phyloP scores from a whole-genome alignment of 1,284 basidiomycete genomes.

The Entoloma clypeatum region DNA sequence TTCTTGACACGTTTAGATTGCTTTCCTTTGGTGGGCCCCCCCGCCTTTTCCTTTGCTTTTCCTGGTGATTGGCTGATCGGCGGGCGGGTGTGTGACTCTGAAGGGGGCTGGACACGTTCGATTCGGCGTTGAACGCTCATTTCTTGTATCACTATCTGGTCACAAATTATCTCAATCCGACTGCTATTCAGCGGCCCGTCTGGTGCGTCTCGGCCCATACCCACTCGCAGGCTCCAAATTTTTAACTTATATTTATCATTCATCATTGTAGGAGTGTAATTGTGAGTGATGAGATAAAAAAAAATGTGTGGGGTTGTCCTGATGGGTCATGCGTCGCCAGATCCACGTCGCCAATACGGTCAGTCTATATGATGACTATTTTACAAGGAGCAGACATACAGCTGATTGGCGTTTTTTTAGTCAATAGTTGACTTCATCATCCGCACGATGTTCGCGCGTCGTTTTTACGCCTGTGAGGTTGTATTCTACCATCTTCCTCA shows the following conservation, averaged over 20 bases:
- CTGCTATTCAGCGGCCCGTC: slow-evolving; percentile 37
- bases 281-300: slow-evolving; percentile 28
- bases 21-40: slow-evolving; percentile 37
- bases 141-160: slow-evolving; percentile 53
- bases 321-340: slow-evolving; percentile 21
- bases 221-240: too few relatives aligned
- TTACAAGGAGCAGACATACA: neutral
- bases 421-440: slow-evolving; percentile 44
- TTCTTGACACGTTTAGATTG: slow-evolving; percentile 30
- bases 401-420: slow-evolving; percentile 22
- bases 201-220: slow-evolving; percentile 40
- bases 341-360: slow-evolving; percentile 43
- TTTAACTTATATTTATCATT: neutral
- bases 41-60: neutral
- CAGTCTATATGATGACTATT: slow-evolving; percentile 15
- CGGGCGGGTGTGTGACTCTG: neutral
- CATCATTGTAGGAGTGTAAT: slow-evolving; percentile 37
- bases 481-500: neutral
- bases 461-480: slow-evolving; percentile 38
- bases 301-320: neutral
- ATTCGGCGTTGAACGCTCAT: slow-evolving; percentile 44
- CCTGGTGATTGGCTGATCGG: slow-evolving; percentile 6
- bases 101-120: slow-evolving; percentile 51
- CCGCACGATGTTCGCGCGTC: slow-evolving; percentile 40
- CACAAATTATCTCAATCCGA: slow-evolving; percentile 42